Conservation (phyloP, 345 rosid genomes). For the Dipteronia dyeriana region DNA sequence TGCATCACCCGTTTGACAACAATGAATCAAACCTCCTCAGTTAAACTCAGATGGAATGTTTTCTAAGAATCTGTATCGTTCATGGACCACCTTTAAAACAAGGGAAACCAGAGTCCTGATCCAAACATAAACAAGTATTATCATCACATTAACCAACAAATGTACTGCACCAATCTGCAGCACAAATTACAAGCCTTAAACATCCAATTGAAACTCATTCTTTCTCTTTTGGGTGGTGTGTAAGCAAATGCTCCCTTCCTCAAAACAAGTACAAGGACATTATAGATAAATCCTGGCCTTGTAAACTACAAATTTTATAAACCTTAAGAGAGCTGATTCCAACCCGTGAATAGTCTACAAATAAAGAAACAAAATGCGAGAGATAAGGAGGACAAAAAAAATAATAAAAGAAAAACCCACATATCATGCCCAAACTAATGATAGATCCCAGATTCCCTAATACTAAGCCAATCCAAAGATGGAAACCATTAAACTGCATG, state of each 20-base stretch:
- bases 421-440: background rate
- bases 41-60: conserved; percentile 87
- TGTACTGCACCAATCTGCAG: background rate
- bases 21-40: conserved; percentile 76
- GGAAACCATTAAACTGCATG: conserved; percentile 7
- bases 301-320: background rate
- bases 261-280: background rate
- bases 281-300: background rate
- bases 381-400: conserved; percentile 2
- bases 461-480: background rate
- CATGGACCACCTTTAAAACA: conserved; percentile 98
- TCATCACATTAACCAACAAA: background rate
- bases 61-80: conserved; percentile 88
- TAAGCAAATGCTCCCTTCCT: conserved; percentile 1
- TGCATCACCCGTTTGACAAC: no score
- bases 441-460: background rate
- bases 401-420: background rate
- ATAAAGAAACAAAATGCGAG: background rate
- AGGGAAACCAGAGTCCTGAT: conserved; percentile 95
- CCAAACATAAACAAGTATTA: conserved; percentile 5
- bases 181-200: background rate
- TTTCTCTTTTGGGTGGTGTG: background rate
- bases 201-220: background rate
- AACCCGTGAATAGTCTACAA: background rate
- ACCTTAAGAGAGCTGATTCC: background rate